Percentiles rank a stretch among this genome's conserved stretches.
Conservation (phyloP, 2,329 filamentous ascomycete species). For the Arthroderma uncinatum region DNA sequence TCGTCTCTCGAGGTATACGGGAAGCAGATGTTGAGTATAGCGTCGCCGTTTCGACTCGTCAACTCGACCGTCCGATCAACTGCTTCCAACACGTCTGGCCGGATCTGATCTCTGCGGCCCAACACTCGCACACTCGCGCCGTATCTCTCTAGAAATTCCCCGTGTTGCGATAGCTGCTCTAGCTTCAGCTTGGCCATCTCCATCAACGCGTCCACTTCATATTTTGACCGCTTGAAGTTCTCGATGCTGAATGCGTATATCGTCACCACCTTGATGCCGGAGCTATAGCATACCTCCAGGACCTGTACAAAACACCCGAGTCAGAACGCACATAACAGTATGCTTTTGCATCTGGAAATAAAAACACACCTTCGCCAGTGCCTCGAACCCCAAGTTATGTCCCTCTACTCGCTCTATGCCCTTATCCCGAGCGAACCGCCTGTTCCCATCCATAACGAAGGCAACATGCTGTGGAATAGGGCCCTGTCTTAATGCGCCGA, state of each 20-base stretch:
- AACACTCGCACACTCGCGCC: constrained; percentile 77
- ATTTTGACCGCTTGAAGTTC: constrained; percentile 94
- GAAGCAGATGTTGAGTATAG: constrained; percentile 86
- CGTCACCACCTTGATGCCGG: constrained; percentile 89
- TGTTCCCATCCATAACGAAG: constrained; percentile 99
- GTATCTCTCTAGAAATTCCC: constrained; percentile 83
- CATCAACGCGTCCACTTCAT: constrained; percentile 95
- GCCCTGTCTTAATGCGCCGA: constrained; percentile 79
- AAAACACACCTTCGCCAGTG: constrained; percentile 60
- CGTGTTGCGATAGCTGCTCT: constrained; percentile 81
- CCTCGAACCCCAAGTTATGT: constrained; percentile 91
- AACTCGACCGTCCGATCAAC: constrained; percentile 76
- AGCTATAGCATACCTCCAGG: constrained; percentile 96
- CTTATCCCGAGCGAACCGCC: constrained; percentile 78
- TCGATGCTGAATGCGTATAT: constrained; percentile 99
- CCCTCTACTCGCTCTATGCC: constrained; percentile 95
- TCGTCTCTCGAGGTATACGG: constrained; percentile 94
- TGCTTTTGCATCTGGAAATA: background rate
- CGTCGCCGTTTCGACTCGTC: constrained; percentile 74
- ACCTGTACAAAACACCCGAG: constrained; percentile 43
- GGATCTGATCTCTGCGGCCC: constrained; percentile 72
- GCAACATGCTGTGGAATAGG: constrained; percentile 90
- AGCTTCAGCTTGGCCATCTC: constrained; percentile 94
- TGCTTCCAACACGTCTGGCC: constrained; percentile 75
- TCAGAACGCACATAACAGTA: background rate